Evolutionary conservation across 768 basidiomycete species (phyloP), one percentile per base, ranked within the genome.

Genomic region (Boletus rubroflammeus): DNA sequence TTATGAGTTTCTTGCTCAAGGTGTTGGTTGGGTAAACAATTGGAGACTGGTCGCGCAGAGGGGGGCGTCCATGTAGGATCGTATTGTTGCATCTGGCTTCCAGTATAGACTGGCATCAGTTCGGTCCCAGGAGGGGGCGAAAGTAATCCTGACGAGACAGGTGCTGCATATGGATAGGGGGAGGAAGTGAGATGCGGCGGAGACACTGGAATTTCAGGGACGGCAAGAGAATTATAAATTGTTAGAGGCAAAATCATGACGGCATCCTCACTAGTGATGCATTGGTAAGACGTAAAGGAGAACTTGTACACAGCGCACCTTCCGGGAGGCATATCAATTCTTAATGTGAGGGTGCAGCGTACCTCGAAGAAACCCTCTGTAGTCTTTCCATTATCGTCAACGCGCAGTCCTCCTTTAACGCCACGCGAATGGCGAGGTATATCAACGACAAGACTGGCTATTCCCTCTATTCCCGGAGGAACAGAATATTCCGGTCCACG

Each of bases 361-460:
- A 93, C 79, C 64, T 88, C 85, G 53, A 93, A 92, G 11, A 92
- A 72, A 26, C 79, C 70, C 23, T 83, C 79, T 4, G 78, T 78
- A 8, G 14, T 54, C 61, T 58, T 63, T 53, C 55, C 70, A 50
- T 78, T 77, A 55, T 76, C 78, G n/a, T 80, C 82, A n/a, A 82
- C 67, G 9, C 85, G 75, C 5, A 69, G 62, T 6, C 87, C 88
- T 25, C 85, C 86, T 53, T 76, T 79, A 13, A 87, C 81, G 5
- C 85, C 83, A 50, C 84, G 75, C 0, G 88, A 83, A 54, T 76
- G 69, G 44, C 72, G 75, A 5, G 90, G 90, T n/a, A 91, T 81
- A 65, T 92, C 85, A 57, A 93, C 84, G 11, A 90, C 86, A 11
- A 93, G 77, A 62, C 80, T 83, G 1, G 90, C 90, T 2, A 91